phyloP scores from a whole-genome alignment of 2,329 filamentous ascomycete genomes.

The Lizonia empirigonia region DNA sequence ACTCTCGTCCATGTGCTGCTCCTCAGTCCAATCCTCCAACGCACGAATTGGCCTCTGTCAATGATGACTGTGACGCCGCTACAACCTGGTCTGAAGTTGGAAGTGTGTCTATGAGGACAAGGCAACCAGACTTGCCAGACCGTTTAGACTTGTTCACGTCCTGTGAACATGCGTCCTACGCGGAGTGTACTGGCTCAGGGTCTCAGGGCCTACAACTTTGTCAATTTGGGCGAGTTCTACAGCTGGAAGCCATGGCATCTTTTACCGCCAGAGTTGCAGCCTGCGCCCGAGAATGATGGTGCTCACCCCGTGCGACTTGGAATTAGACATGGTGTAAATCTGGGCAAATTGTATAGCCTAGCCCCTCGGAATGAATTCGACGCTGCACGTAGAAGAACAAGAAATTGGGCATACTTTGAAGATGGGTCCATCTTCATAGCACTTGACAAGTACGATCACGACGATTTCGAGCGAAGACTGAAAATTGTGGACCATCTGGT shows the following conservation, averaged over 20 bases:
- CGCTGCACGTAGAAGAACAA: too few relatives aligned
- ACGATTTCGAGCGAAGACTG: conserved; percentile 25
- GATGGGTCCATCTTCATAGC: conserved; percentile 30
- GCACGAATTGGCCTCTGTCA: neutral
- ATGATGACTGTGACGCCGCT: neutral
- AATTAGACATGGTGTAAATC: neutral
- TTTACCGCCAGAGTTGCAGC: too few relatives aligned
- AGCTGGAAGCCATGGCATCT: neutral
- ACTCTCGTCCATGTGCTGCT: neutral
- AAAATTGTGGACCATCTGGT: conserved; percentile 21
- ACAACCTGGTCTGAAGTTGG: neutral
- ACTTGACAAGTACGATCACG: conserved; percentile 16
- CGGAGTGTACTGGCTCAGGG: neutral
- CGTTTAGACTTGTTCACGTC: neutral
- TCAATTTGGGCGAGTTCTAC: conserved; percentile 26
- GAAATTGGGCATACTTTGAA: conserved; percentile 34
- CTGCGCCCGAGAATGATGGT: too few relatives aligned
- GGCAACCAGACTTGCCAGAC: neutral
- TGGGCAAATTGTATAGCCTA: neutral
- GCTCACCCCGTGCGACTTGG: too few relatives aligned
- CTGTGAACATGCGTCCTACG: neutral
- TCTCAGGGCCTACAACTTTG: conserved; percentile 3
- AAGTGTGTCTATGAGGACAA: neutral
- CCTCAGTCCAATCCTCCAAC: neutral
- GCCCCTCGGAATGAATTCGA: neutral